Percentiles rank a stretch among this genome's conserved stretches.
Conservation (phyloP, 805 yeast species). For the Candida pseudoglaebosa region DNA sequence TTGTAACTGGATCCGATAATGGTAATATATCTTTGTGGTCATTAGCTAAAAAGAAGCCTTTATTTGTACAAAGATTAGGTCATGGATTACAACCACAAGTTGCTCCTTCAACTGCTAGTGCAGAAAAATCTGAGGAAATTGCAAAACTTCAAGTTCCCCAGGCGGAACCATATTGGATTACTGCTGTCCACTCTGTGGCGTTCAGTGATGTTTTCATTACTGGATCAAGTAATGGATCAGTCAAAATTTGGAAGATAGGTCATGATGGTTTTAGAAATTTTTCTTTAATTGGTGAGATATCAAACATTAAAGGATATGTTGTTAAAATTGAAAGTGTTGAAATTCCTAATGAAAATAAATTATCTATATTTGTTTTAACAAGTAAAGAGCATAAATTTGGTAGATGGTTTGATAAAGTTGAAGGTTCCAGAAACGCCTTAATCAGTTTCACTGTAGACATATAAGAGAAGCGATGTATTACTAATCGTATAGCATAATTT, state of each 20-base stretch:
- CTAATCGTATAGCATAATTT: neutral
- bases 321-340: slow-evolving; percentile 59
- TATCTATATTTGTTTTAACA: slow-evolving; percentile 55
- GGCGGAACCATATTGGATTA: slow-evolving; percentile 80
- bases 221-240: slow-evolving; percentile 83
- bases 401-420: slow-evolving; percentile 67
- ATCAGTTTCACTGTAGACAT: slow-evolving; percentile 31
- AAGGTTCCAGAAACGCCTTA: slow-evolving; percentile 72
- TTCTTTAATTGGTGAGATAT: slow-evolving; percentile 50
- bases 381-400: slow-evolving; percentile 88
- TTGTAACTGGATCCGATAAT: slow-evolving; percentile 93
- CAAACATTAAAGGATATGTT: slow-evolving; percentile 65
- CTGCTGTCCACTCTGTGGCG: slow-evolving; percentile 77
- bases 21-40: slow-evolving; percentile 93
- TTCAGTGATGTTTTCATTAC: slow-evolving; percentile 78
- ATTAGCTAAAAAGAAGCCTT: slow-evolving; percentile 82
- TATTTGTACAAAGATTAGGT: slow-evolving; percentile 61
- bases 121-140: slow-evolving; percentile 52
- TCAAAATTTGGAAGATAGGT: slow-evolving; percentile 74
- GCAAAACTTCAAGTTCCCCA: slow-evolving; percentile 56
- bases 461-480: slow-evolving; percentile 9
- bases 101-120: slow-evolving; percentile 36
- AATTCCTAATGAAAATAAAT: slow-evolving; percentile 47
- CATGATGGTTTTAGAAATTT: slow-evolving; percentile 59
- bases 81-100: slow-evolving; percentile 67